These are phyloP conservation scores for Vigna mungo DNA, from an alignment of 306 rosid species.

Conservation along the genomic window DNA sequence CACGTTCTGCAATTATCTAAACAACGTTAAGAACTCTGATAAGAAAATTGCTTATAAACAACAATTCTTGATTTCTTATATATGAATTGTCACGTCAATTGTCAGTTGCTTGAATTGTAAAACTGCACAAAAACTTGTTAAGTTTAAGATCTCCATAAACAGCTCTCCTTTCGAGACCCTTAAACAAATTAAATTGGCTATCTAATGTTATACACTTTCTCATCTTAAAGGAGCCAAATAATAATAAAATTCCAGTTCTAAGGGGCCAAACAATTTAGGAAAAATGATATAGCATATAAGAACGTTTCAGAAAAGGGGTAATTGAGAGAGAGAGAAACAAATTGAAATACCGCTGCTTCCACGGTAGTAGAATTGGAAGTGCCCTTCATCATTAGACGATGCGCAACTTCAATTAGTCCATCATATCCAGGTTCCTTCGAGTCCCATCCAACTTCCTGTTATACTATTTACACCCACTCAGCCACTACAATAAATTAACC, in stretches of 20 bases:
- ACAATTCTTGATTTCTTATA: not conserved
- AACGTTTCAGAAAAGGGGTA: not conserved
- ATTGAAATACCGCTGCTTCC: slow-evolving; percentile 72
- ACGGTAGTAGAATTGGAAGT: slow-evolving; percentile 66
- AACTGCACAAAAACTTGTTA: not conserved
- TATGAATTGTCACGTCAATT: not conserved
- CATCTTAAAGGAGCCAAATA: not conserved
- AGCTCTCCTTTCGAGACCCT: not conserved
- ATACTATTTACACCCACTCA: slow-evolving; percentile 27
- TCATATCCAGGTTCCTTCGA: slow-evolving; percentile 79
- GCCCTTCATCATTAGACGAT: slow-evolving; percentile 71
- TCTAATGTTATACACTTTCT: not conserved
- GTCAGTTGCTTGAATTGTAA: not conserved
- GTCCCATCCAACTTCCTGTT: slow-evolving; percentile 88
- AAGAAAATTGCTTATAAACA: not conserved
- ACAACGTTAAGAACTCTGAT: not conserved
- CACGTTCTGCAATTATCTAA: not conserved
- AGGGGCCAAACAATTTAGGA: slow-evolving; percentile 1
- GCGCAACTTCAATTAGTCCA: slow-evolving; percentile 87
- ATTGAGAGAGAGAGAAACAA: not conserved
- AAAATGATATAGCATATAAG: slow-evolving; percentile 6
- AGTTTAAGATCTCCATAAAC: not conserved
- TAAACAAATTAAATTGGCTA: not conserved
- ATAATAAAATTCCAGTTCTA: not conserved
- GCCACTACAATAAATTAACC: not conserved